Percentiles rank a stretch among this genome's conserved stretches.
Conservation (phyloP, 1,139 yeast species). For the Yamadazyma diddensiae region DNA sequence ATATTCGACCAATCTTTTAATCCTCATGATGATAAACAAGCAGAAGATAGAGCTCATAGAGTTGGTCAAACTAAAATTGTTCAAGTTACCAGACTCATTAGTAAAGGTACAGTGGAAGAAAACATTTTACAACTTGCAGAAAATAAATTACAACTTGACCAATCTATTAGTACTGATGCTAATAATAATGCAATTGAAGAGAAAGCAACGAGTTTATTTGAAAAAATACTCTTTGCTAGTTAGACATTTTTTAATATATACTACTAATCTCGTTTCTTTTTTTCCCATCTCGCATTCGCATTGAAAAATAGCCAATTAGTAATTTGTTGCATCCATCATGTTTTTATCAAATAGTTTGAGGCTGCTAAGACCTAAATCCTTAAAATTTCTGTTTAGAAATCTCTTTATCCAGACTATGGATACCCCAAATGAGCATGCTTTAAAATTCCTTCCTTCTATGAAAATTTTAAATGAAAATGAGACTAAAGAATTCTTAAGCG, state of each 20-base stretch:
- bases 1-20: constrained; percentile 93
- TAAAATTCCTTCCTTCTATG: constrained; percentile 47
- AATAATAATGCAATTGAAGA: constrained; percentile 50
- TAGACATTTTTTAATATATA: not conserved
- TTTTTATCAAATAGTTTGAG: constrained; percentile 10
- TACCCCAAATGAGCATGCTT: constrained; percentile 48
- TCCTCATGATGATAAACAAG: constrained; percentile 98
- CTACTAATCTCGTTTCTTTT: not conserved
- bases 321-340: constrained; percentile 6
- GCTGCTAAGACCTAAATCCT: constrained; percentile 3
- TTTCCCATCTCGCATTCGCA: not conserved
- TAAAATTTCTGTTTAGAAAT: constrained; percentile 15
- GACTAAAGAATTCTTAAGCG: constrained; percentile 52
- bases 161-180: constrained; percentile 49
- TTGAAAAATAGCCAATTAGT: constrained; percentile 1
- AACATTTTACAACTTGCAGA: constrained; percentile 83
- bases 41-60: constrained; percentile 97
- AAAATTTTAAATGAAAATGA: constrained; percentile 42
- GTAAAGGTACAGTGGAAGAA: constrained; percentile 80
- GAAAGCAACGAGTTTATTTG: constrained; percentile 52
- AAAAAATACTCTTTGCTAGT: constrained; percentile 40
- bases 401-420: constrained; percentile 41
- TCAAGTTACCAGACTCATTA: constrained; percentile 71
- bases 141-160: constrained; percentile 85
- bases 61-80: constrained; percentile 95